Evolutionary conservation across 306 rosid genomes (phyloP).

Genomic region (Prunus campanulata): DNA sequence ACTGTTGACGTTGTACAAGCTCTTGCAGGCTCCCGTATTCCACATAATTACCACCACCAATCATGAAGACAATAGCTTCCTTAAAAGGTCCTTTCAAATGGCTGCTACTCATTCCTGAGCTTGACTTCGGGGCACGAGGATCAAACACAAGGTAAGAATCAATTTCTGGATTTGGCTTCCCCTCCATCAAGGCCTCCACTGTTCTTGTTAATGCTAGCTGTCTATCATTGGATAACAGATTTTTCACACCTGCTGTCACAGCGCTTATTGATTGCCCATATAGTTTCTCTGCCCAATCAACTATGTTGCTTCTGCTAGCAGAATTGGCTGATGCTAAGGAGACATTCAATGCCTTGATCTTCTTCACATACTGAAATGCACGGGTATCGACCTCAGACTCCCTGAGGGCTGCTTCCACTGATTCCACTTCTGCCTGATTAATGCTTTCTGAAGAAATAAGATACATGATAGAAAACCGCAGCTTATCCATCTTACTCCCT

Average conservation of each 20-base stretch:
- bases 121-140: conserved; percentile 88
- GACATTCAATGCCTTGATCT: conserved; percentile 83
- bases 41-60: conserved; percentile 94
- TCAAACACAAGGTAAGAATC: conserved; percentile 76
- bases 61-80: conserved; percentile 93
- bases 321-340: conserved; percentile 81
- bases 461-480: conserved; percentile 88
- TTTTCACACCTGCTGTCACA: conserved; percentile 96
- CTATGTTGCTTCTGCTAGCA: conserved; percentile 89
- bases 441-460: conserved; percentile 76
- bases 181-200: conserved; percentile 91
- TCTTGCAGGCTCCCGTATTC: conserved; percentile 92
- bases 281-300: conserved; percentile 97
- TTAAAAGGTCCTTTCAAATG: conserved; percentile 91
- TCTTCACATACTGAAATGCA: conserved; percentile 94
- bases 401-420: conserved; percentile 79
- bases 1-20: conserved; percentile 74
- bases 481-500: conserved; percentile 88
- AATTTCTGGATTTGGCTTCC: conserved; percentile 89
- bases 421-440: conserved; percentile 79
- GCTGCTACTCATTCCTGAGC: conserved; percentile 64
- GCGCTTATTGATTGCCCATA: conserved; percentile 92
- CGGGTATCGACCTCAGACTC: conserved; percentile 81
- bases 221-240: conserved; percentile 80
- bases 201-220: conserved; percentile 92